Conservation (phyloP, 1,284 basidiomycete species). For the Microbotryum lychnidis-dioicae region DNA sequence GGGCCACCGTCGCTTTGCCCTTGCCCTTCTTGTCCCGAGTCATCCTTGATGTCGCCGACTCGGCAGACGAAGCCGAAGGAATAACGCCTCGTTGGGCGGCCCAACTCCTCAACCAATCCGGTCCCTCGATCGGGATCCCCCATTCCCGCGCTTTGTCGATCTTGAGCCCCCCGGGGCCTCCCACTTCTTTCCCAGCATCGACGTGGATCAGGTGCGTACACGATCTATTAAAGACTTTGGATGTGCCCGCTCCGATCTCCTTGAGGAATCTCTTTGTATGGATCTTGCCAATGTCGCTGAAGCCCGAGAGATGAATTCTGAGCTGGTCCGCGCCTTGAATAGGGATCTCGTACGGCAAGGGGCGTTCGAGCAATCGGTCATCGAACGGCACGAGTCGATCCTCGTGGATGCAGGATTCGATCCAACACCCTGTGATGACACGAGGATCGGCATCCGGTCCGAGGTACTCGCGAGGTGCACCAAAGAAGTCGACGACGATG, state of each 20-base stretch:
- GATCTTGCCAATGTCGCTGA: not conserved
- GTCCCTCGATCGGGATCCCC: conserved; percentile 54
- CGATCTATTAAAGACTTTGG: conserved; percentile 53
- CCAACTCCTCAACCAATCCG: conserved; percentile 50
- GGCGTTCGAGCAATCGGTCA: conserved; percentile 17
- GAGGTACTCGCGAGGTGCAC: not conserved
- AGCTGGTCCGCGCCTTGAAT: conserved; percentile 5
- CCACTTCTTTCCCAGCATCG: conserved; percentile 51
- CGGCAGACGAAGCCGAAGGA: not conserved
- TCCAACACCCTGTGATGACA: conserved; percentile 24
- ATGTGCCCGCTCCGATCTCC: conserved; percentile 41
- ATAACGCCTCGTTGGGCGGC: not conserved
- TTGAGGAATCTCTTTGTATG: conserved; percentile 14
- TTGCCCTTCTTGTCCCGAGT: not conserved
- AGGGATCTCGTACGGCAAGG: conserved; percentile 15
- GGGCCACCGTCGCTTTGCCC: not conserved
- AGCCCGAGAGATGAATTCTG: conserved; percentile 17
- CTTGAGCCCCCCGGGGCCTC: conserved; percentile 59
- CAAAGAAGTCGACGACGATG: conserved; percentile 10
- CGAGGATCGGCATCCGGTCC: conserved; percentile 1
- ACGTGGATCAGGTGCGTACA: conserved; percentile 41
- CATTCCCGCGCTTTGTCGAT: conserved; percentile 64
- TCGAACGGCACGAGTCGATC: not conserved
- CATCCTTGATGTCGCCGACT: not conserved
- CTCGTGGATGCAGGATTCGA: conserved; percentile 22